phyloP scores from a whole-genome alignment of 345 rosid species.

The Pugionium dolabratum region DNA sequence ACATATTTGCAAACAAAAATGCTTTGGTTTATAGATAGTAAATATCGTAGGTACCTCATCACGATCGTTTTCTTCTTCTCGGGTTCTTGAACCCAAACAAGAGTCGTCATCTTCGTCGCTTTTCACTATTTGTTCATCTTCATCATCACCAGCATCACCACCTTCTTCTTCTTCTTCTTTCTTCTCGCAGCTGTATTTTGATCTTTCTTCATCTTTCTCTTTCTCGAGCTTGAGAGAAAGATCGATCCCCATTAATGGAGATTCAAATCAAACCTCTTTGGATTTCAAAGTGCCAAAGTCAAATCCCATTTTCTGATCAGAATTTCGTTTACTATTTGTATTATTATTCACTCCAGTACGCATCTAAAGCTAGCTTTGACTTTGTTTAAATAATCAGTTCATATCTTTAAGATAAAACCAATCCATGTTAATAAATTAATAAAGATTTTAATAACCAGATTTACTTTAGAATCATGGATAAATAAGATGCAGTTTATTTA shows the following conservation, averaged over 20 bases:
- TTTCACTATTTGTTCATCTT: slow-evolving; percentile 22
- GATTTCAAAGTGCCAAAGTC: slow-evolving; percentile 32
- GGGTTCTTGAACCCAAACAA: slow-evolving; percentile 25
- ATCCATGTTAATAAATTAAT: slow-evolving; percentile 14
- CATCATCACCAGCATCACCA: slow-evolving; percentile 16
- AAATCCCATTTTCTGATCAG: slow-evolving; percentile 36
- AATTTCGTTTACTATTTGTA: slow-evolving; percentile 40
- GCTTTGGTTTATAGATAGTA: background rate
- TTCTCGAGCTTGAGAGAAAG: slow-evolving; percentile 36
- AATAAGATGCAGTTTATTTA: slow-evolving; percentile 2
- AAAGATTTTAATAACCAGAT: slow-evolving; percentile 3
- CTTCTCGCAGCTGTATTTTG: slow-evolving; percentile 27
- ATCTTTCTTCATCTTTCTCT: slow-evolving; percentile 26
- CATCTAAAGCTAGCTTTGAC: slow-evolving; percentile 43
- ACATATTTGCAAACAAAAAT: background rate
- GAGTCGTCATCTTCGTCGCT: slow-evolving; percentile 13
- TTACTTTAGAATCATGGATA: slow-evolving; percentile 21
- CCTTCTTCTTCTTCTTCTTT: slow-evolving; percentile 21
- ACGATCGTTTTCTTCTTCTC: slow-evolving; percentile 36
- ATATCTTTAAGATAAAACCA: slow-evolving; percentile 25
- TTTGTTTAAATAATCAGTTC: slow-evolving; percentile 35
- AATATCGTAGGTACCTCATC: slow-evolving; percentile 32
- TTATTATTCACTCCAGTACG: slow-evolving; percentile 40
- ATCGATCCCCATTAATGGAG: slow-evolving; percentile 33
- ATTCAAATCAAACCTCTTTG: background rate